A percentile compares a stretch with the other conserved stretches of the same genome.
Evolutionary conservation across 805 yeast species (phyloP).

Genomic region (Ogataea siamensis): DNA sequence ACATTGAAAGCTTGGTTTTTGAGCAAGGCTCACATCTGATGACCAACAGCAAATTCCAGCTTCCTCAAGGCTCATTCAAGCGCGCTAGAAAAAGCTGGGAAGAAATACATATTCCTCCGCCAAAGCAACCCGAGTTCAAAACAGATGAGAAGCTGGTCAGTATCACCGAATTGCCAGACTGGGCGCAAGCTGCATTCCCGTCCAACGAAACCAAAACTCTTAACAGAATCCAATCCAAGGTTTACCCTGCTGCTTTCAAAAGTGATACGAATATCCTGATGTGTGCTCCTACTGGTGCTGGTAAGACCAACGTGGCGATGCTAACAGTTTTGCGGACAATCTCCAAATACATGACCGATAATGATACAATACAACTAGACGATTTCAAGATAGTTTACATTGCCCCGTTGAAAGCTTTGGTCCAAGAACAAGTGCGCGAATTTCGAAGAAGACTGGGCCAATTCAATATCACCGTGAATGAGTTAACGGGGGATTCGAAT

Average conservation of each 20-base stretch:
- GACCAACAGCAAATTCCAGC: slow-evolving; percentile 61
- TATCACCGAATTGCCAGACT: slow-evolving; percentile 66
- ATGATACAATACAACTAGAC: slow-evolving; percentile 50
- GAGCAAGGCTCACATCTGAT: slow-evolving; percentile 72
- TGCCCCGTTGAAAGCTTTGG: slow-evolving; percentile 93
- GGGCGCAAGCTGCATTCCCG: slow-evolving; percentile 81
- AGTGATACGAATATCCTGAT: slow-evolving; percentile 70
- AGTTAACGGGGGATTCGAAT: slow-evolving; percentile 86
- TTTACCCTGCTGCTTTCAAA: slow-evolving; percentile 73
- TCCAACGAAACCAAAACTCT: slow-evolving; percentile 59
- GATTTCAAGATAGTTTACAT: slow-evolving; percentile 79
- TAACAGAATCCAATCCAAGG: slow-evolving; percentile 81
- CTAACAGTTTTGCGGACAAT: slow-evolving; percentile 67
- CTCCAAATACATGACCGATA: slow-evolving; percentile 46
- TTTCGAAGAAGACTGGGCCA: slow-evolving; percentile 65
- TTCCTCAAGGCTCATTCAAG: slow-evolving; percentile 85
- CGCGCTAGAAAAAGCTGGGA: slow-evolving; percentile 73
- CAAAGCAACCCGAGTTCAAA: slow-evolving; percentile 43
- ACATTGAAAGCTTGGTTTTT: slow-evolving; percentile 60
- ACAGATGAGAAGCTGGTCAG: slow-evolving; percentile 47
- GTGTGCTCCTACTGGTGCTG: slow-evolving; percentile 99
- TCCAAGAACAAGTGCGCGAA: slow-evolving; percentile 90
- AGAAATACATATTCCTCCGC: slow-evolving; percentile 91
- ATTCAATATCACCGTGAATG: slow-evolving; percentile 72
- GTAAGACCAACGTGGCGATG: slow-evolving; percentile 96